Percentiles rank a stretch among this genome's conserved stretches.
Evolutionary conservation across 2,329 filamentous ascomycete genomes (phyloP).

Genomic region (Leptographium lundbergii): DNA sequence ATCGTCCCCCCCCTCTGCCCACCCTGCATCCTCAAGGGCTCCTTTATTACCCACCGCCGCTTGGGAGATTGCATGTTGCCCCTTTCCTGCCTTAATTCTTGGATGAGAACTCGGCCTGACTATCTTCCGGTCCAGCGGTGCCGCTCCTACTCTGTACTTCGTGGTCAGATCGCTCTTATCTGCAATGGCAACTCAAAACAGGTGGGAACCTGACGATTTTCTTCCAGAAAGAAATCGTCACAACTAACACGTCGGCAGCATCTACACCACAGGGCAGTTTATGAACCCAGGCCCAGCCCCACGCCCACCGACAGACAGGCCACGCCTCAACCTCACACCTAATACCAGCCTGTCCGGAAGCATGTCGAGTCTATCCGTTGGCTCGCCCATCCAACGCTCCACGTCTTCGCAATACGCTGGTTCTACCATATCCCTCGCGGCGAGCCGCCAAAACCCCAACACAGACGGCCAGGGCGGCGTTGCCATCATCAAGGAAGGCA

Average conservation of each 20-base stretch:
- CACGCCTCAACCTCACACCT: slow-evolving; percentile 68
- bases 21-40: neutral
- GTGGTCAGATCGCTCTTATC: neutral
- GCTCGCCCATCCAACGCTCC: slow-evolving; percentile 51
- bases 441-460: slow-evolving; percentile 47
- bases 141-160: neutral
- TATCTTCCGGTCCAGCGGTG: neutral
- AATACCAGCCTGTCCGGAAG: slow-evolving; percentile 63
- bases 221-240: neutral
- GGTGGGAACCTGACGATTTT: neutral
- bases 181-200: slow-evolving; percentile 5
- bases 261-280: slow-evolving; percentile 56
- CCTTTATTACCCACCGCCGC: neutral
- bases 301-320: slow-evolving; percentile 72
- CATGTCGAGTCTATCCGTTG: slow-evolving; percentile 64
- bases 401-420: slow-evolving; percentile 53
- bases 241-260: slow-evolving; percentile 22
- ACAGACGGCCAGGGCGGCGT: slow-evolving; percentile 54
- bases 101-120: neutral
- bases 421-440: slow-evolving; percentile 60
- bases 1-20: neutral
- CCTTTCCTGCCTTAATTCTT: neutral
- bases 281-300: slow-evolving; percentile 97
- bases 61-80: neutral
- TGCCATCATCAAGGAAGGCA: slow-evolving; percentile 68